Evolutionary conservation across 345 rosid species (phyloP).

Genomic region (Citrus australasica): DNA sequence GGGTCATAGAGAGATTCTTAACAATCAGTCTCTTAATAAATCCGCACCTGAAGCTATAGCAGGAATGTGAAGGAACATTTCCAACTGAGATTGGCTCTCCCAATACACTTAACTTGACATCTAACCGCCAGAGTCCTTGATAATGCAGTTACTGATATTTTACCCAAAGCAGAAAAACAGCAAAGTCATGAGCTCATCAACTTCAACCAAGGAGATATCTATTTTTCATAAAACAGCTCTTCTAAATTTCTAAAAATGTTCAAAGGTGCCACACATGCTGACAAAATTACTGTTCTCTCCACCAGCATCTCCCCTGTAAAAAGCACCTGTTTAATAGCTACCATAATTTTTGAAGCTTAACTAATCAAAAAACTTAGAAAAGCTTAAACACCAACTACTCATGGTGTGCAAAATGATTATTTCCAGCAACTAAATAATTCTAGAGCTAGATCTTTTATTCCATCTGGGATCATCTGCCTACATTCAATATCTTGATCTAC

Average conservation of each 20-base stretch:
- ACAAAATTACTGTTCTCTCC: not conserved
- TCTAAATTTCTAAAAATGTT: not conserved
- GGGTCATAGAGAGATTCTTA: not conserved
- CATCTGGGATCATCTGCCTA: not conserved
- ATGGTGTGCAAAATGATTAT: not conserved
- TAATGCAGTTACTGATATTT: not conserved
- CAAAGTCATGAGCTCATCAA: not conserved
- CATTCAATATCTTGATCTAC: not conserved
- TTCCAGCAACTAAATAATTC: not conserved
- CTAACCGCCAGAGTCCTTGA: not conserved
- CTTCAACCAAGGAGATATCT: not conserved
- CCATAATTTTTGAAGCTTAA: not conserved
- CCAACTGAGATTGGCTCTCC: not conserved
- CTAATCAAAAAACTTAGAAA: not conserved
- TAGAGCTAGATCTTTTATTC: not conserved
- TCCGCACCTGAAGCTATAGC: slow-evolving; percentile 1
- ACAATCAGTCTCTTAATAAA: not conserved
- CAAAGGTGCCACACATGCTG: not conserved
- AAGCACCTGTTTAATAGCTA: not conserved
- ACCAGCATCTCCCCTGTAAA: not conserved
- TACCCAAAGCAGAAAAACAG: not conserved
- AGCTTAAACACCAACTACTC: not conserved
- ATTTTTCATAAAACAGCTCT: not conserved
- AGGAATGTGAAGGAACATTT: not conserved
- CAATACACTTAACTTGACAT: not conserved